Conservation (phyloP, 2,329 filamentous ascomycete genomes). For the Aschersonia sp. region DNA sequence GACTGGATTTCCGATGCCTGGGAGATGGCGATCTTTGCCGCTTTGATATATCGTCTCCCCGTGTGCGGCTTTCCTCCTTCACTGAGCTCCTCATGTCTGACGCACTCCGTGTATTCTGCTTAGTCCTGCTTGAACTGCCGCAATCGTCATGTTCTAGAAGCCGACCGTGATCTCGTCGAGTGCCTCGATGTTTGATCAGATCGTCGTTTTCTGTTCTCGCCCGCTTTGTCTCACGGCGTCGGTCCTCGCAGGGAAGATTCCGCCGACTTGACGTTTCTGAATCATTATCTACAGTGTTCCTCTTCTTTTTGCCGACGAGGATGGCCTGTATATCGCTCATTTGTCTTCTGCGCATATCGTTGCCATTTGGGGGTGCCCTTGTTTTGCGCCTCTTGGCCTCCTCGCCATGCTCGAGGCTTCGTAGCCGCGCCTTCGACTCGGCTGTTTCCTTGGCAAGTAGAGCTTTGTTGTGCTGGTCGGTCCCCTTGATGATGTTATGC, state of each 20-base stretch:
- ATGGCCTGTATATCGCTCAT: conserved; percentile 47
- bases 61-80: too few relatives aligned
- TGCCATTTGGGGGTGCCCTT: conserved; percentile 28
- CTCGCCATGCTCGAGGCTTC: conserved; percentile 37
- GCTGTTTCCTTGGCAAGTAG: conserved; percentile 71
- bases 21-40: conserved; percentile 3
- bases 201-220: background rate
- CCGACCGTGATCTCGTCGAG: too few relatives aligned
- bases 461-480: conserved; percentile 77
- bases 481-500: conserved; percentile 75
- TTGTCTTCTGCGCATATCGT: conserved; percentile 41
- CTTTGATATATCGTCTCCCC: conserved; percentile 1
- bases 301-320: conserved; percentile 29
- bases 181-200: too few relatives aligned
- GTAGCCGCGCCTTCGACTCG: conserved; percentile 60
- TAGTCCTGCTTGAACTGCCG: too few relatives aligned
- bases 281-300: background rate
- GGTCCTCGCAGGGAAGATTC: background rate
- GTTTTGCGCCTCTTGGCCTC: conserved; percentile 22
- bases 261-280: background rate
- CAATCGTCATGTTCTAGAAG: too few relatives aligned
- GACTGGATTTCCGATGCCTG: background rate
- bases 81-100: too few relatives aligned
- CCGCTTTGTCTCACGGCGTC: background rate
- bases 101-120: too few relatives aligned